A percentile compares a stretch with the other conserved stretches of the same genome.
Evolutionary conservation across 2,329 filamentous ascomycete species (phyloP).

Genomic region (Hymenoscyphus occultus): DNA sequence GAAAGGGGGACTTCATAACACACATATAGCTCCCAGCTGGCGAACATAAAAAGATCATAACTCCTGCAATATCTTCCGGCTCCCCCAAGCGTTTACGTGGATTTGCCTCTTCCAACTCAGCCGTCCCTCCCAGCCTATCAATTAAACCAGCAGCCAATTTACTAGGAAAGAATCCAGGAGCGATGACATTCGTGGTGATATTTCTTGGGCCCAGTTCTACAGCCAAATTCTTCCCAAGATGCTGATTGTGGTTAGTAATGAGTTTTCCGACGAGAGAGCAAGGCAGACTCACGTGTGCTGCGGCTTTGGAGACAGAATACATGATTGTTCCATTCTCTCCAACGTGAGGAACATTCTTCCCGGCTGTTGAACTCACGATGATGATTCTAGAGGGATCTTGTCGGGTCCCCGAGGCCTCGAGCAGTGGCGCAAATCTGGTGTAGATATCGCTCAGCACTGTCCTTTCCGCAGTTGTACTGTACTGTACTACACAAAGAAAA

Average conservation of each 20-base stretch:
- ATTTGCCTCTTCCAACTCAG: slow-evolving; percentile 48
- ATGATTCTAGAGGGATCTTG: slow-evolving; percentile 61
- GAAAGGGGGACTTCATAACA: neutral
- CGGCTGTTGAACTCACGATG: slow-evolving; percentile 64
- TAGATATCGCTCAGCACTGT: slow-evolving; percentile 4
- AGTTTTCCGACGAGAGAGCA: neutral
- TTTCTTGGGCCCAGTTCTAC: slow-evolving; percentile 64
- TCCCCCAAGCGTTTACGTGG: slow-evolving; percentile 54
- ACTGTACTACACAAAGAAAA: neutral
- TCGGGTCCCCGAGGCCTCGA: slow-evolving; percentile 47
- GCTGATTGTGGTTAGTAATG: slow-evolving; percentile 41
- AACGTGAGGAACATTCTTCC: slow-evolving; percentile 57
- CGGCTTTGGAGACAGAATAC: slow-evolving; percentile 68
- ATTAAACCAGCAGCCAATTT: slow-evolving; percentile 67
- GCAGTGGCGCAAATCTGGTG: slow-evolving; percentile 42
- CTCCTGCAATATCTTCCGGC: slow-evolving; percentile 58
- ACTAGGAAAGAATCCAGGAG: slow-evolving; percentile 66
- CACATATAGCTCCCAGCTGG: slow-evolving; percentile 51
- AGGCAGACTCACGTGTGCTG: slow-evolving; percentile 43
- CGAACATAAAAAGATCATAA: slow-evolving; percentile 56
- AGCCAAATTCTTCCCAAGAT: slow-evolving; percentile 64
- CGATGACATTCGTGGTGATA: slow-evolving; percentile 65
- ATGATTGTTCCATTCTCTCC: slow-evolving; percentile 61
- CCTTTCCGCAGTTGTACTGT: no score
- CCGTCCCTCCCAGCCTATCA: slow-evolving; percentile 55